Evolutionary conservation across 352 stramenopile genomes (phyloP), one percentile per base, ranked within the genome.

Genomic region (Stephanocyclus meneghinianus): DNA sequence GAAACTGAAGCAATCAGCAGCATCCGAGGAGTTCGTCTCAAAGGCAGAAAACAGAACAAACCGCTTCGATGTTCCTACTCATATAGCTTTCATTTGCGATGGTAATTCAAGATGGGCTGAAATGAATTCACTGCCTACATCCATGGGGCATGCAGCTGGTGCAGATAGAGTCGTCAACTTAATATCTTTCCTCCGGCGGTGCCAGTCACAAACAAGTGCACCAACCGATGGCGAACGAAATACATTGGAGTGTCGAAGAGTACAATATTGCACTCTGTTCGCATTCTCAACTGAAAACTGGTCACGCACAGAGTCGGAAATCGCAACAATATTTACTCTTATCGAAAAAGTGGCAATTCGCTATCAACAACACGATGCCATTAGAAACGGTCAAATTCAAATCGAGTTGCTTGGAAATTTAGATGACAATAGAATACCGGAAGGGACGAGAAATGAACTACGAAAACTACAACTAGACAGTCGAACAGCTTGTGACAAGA

Each of bases 221-320:
- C 2, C 29, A 51, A 30, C 35, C 15, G 15, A 29, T 30, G 15
- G 3, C 16, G 15, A 32, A 16, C 2, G 35, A 6, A 32, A 15
- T n/a, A 8, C 55, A 50, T 18, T 18, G 8, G 18, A 65, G 2
- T 29, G 30, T 15, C 51, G 40, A 55, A 32, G 13, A 95, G 90
- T 98, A 40, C 74, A 96, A 71, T 93, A 93, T 47, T 91, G 97
- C 56, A 99, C 96, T 9, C 87, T 98, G 2, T 99, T 97, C 81
- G 96, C 94, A 7, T 98, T 99, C 83, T 98, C 94, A 13, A 98
- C 95, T 15, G 95, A 98, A 86, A 98, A 98, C 78, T 98, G 95
- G 95, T 95, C 95, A 70, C 91, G 96, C 55, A 91, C 96, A 21
- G 75, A 90, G 63, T 73, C 83, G 15, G 96, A 98, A 83, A 95